Conservation (phyloP, 2,329 filamentous ascomycete species). For the Neofusicoccum sp. region DNA sequence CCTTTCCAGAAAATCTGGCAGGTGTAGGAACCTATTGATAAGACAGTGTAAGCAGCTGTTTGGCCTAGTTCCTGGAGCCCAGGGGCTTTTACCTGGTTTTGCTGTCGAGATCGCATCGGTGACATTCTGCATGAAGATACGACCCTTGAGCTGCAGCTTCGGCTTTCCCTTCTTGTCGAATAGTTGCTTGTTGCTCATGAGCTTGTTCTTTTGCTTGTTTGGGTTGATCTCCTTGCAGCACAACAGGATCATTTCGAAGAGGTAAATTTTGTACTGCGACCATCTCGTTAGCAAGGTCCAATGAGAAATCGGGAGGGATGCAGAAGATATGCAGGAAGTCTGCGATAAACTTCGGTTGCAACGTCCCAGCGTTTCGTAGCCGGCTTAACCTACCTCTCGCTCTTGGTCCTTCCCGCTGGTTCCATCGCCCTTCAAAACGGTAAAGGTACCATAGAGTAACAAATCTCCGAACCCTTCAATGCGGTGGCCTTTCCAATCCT, state of each 20-base stretch:
- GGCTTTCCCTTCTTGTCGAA: constrained; percentile 72
- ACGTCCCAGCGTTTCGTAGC: background rate
- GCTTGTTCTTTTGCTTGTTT: constrained; percentile 71
- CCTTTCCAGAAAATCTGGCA: constrained; percentile 99
- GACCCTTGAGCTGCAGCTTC: constrained; percentile 84
- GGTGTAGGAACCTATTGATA: constrained; percentile 74
- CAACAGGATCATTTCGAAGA: constrained; percentile 91
- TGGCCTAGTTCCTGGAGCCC: background rate
- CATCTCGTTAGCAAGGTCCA: constrained; percentile 8
- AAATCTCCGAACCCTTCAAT: constrained; percentile 90
- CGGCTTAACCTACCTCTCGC: constrained; percentile 68
- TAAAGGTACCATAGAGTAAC: constrained; percentile 84
- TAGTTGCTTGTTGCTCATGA: constrained; percentile 68
- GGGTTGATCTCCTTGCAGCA: constrained; percentile 94
- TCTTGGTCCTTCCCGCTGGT: constrained; percentile 79
- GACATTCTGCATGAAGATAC: constrained; percentile 99
- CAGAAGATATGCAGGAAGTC: constrained; percentile 7
- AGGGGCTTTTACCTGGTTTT: constrained; percentile 70
- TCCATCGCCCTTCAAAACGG: constrained; percentile 76
- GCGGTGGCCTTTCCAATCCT: constrained; percentile 94
- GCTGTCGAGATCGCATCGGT: constrained; percentile 86
- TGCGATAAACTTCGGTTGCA: constrained; percentile 17
- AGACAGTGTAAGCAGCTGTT: background rate
- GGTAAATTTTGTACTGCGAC: constrained; percentile 89
- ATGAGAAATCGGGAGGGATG: background rate